A percentile compares a stretch with the other conserved stretches of the same genome.
Conservation (phyloP, 2,329 filamentous ascomycete species). For the Cryphonectria carpinicola region DNA sequence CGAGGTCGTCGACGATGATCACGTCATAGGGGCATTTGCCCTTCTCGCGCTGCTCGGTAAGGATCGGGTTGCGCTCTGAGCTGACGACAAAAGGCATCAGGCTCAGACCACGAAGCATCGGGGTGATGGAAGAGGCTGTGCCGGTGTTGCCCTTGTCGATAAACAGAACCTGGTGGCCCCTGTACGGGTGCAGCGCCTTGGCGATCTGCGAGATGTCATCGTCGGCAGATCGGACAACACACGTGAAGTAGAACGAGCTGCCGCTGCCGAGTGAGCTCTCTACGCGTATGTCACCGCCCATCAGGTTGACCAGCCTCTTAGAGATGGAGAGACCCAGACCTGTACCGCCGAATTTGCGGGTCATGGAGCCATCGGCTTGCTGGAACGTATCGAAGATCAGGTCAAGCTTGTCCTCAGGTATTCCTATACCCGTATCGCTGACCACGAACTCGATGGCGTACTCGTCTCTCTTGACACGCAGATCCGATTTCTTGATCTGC, state of each 20-base stretch:
- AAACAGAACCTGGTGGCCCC: conserved; percentile 88
- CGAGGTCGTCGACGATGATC: conserved; percentile 92
- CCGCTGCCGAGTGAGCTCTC: conserved; percentile 89
- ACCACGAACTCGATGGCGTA: conserved; percentile 97
- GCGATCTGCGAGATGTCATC: conserved; percentile 78
- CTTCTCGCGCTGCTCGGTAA: conserved; percentile 55
- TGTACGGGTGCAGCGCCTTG: conserved; percentile 87
- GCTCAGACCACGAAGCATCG: conserved; percentile 78
- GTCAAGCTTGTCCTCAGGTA: conserved; percentile 91
- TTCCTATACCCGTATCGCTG: conserved; percentile 94
- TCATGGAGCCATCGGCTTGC: conserved; percentile 96
- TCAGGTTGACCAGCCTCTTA: conserved; percentile 90
- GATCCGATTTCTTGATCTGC: conserved; percentile 72
- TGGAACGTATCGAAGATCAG: conserved; percentile 99
- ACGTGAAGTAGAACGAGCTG: conserved; percentile 96
- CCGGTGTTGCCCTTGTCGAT: conserved; percentile 88
- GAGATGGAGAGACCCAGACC: conserved; percentile 94
- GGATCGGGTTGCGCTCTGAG: conserved; percentile 68
- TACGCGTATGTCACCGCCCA: conserved; percentile 97
- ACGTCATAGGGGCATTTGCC: conserved; percentile 81
- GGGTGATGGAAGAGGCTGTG: conserved; percentile 74
- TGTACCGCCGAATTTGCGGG: conserved; percentile 92
- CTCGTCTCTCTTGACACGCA: conserved; percentile 72
- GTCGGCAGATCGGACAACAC: conserved; percentile 81
- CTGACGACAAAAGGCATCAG: conserved; percentile 84